Base-by-base conservation (phyloP, 768 basidiomycete genomes). In the Tricholomella constricta region DNA sequence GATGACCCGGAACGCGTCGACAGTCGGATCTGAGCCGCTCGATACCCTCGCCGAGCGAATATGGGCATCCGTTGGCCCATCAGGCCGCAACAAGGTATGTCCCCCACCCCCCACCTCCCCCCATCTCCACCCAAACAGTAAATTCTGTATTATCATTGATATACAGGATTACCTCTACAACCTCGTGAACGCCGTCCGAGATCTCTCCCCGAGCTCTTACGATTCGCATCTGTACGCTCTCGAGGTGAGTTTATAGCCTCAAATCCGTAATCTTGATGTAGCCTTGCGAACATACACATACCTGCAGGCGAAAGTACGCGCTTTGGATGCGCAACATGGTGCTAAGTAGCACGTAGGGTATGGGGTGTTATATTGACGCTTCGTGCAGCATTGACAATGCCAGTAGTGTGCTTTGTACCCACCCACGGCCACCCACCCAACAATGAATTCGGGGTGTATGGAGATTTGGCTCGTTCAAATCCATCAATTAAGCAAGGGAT, bases 11-110 rank as follows among this genome's bases (percentile, higher is more conserved):
- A n/a, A n/a, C 20, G 54, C 37, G 2, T 6, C 46, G 43, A 9
- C 54, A 95, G 94, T 93, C 42, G 94, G 91, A 2, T 86, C 88
- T 6, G 90, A 95, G 65, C 84, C 88, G 0, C 71, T 94, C n/a
- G 81, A 85, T 34, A 51, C 60, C 2, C 81, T 95, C 4, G 85
- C 92, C 0, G 62, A 78, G 27, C 75, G 75, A 3, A 96, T 98
- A 45, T 88, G 85, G 80, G 68, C 70, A 22, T 85, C 89, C 0
- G 78, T 83, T 0, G 95, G 95, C 1, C 94, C 94, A 0, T 97
- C 94, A 0, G 95, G 95, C 0, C 81, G 74, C 2, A 98, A 98
- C 74, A 95, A 94, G 76, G 94, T 89, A 36, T 1, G 43, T 51
- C n/a, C n/a, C n/a, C n/a, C n/a, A n/a, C n/a, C n/a, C n/a, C n/a